Base-by-base conservation (phyloP, 306 rosid species). In the Begonia peltatifolia region DNA sequence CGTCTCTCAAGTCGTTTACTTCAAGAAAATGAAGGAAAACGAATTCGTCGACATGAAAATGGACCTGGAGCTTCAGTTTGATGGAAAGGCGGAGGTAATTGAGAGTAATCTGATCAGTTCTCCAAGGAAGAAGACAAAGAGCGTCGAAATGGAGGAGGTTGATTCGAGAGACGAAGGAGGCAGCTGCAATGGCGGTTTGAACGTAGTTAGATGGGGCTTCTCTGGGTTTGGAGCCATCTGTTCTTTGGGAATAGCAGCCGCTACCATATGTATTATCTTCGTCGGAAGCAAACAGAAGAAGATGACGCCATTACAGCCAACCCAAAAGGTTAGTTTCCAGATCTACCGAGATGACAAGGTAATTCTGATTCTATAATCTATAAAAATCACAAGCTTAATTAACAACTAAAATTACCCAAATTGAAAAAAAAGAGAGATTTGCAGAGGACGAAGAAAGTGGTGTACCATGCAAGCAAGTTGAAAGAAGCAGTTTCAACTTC, bases 151-250 rank as follows among this genome's bases (percentile, higher is more conserved):
- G 61, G 74, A 70, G 3, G 70, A 63, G 56, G 57, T 43, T 43
- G 20, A 43, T 47, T 62, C 64, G 63, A 25, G 73, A 56, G 46
- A 66, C 58, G 14, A 63, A 10, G 15, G 67, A 30, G 38, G 38
- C 38, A 30, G 38, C 38, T 6, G 49, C 3, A 72, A 73, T 22
- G 38, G 38, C 38, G 6, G 38, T 30, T 65, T 74, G 20, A 79
- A 76, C 50, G 50, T 84, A 2, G 77, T 89, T 77, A 84, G 75
- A 56, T 74, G 82, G 77, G 70, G 94, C 54, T 57, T 80, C 10
- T 71, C 69, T 35, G 97, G 97, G 44, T 56, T 89, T 58, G 95
- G 97, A 54, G 97, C 95, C 30, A 89, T 84, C 17, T 89, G 89
- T 59, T 77, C 97, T 9, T 79, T 84, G 56, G 93, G 95, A 14